phyloP scores from a whole-genome alignment of 495 filamentous ascomycete species.

The Penicillium mononematosum region DNA sequence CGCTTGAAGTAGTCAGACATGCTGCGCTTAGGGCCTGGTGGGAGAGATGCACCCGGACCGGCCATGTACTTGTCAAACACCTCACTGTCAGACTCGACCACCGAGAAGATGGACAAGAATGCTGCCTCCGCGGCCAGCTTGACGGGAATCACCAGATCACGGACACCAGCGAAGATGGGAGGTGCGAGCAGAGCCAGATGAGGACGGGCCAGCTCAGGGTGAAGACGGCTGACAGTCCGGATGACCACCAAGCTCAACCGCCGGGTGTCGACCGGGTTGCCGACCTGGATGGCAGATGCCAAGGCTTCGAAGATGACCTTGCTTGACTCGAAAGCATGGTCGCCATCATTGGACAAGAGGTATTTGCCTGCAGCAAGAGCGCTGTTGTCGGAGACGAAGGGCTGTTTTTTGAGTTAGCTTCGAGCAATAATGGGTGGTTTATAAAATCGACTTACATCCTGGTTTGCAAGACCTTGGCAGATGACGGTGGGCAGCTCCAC shows the following conservation, averaged over 20 bases:
- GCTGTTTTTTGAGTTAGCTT: slow-evolving; percentile 42
- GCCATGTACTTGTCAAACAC: slow-evolving; percentile 92
- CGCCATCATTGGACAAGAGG: slow-evolving; percentile 61
- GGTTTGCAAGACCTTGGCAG: slow-evolving; percentile 73
- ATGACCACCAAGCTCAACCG: slow-evolving; percentile 86
- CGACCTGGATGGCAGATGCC: slow-evolving; percentile 69
- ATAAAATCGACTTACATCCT: slow-evolving; percentile 59
- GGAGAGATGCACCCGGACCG: slow-evolving; percentile 57
- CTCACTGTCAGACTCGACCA: slow-evolving; percentile 78
- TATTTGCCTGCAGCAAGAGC: slow-evolving; percentile 96
- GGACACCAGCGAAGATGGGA: slow-evolving; percentile 84
- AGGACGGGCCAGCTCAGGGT: slow-evolving; percentile 72
- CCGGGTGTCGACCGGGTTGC: slow-evolving; percentile 74
- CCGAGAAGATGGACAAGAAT: slow-evolving; percentile 89
- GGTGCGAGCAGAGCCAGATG: slow-evolving; percentile 76
- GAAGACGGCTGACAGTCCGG: slow-evolving; percentile 74
- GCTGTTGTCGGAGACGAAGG: slow-evolving; percentile 82
- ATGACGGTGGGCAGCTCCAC: slow-evolving; percentile 73
- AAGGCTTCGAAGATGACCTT: slow-evolving; percentile 79
- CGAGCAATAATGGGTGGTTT: background rate
- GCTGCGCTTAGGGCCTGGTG: slow-evolving; percentile 72
- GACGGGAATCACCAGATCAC: slow-evolving; percentile 91
- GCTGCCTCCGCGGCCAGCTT: slow-evolving; percentile 94
- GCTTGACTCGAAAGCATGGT: slow-evolving; percentile 57
- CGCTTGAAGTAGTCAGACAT: slow-evolving; percentile 98